Evolutionary conservation across 441 rosid species (phyloP), one percentile per base, ranked within the genome.

Genomic region (Pelargonium exstipulatum): DNA sequence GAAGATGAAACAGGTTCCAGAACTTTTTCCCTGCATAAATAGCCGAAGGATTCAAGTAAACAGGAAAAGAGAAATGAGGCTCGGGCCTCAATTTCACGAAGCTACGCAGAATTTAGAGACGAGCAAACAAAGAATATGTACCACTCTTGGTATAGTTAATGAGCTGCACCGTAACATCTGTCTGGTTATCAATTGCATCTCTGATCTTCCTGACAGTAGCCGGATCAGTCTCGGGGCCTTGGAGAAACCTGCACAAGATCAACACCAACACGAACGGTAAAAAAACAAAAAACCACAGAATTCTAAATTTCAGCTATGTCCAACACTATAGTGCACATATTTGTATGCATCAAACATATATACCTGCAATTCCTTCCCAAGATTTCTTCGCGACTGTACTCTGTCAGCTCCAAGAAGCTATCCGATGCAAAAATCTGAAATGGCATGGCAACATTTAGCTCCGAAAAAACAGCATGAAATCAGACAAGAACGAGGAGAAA

Each of bases 171-270:
- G 98, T 95, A 51, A 90, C 95, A 64, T 95, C 99, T 26, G 85
- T 87, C 77, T 95, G 89, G 81, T 86, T 90, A 78, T 92, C 96
- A 71, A 95, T 90, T 69, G 99, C 99, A 1, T 84, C 81, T 73
- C 99, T 81, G 69, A 92, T 90, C 78, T 95, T 90, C 85, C 81
- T 89, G 58, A 95, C 99, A 1, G 99, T 92, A 4, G 90, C 84
- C 46, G 88, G 92, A 86, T 95, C 96, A 69, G 99, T 95, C 83
- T 95, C 98, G 66, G 99, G 97, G 42, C 99, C 99, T 82, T 95
- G 99, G 48, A 95, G 87, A 76, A 95, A 95, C 83, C 99, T 91
- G 64, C 24, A 67, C 62, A 49, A 24, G 49, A 69, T 69, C 73
- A 53, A 48, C 61, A 68, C 53, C 16, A 51, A 5, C 53, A 16